These are phyloP conservation scores for Asparagopsis taxiformis DNA, from an alignment of 31 red algal species.

Conservation along the genomic window DNA sequence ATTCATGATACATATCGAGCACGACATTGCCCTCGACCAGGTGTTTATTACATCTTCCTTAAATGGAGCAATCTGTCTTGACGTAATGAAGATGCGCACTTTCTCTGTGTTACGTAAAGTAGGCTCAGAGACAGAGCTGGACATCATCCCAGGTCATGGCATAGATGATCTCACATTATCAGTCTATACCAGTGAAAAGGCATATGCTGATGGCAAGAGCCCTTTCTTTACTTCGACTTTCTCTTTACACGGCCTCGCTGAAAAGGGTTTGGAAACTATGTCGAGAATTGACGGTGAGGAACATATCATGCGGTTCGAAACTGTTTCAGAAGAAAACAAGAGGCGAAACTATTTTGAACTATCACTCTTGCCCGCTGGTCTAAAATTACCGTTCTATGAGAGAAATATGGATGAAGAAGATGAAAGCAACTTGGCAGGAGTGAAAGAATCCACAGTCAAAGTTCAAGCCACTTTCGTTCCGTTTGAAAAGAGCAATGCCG, in stretches of 20 bases:
- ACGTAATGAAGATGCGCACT: conserved; percentile 5
- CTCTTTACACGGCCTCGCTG: background rate
- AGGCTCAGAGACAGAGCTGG: background rate
- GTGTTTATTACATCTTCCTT: conserved; percentile 1
- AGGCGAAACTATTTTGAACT: conserved; percentile 16
- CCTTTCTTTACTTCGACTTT: background rate
- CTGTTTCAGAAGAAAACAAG: conserved; percentile 8
- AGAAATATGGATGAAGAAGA: background rate
- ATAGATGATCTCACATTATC: background rate
- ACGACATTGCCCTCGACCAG: background rate
- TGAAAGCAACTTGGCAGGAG: background rate
- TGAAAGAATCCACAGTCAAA: background rate
- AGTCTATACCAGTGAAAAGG: background rate
- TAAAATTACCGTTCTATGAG: conserved; percentile 13
- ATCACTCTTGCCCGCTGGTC: conserved; percentile 5
- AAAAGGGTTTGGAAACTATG: background rate
- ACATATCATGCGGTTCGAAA: background rate
- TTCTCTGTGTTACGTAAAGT: background rate
- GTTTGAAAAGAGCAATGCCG: background rate
- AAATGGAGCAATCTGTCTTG: background rate
- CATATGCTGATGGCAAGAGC: conserved; percentile 1
- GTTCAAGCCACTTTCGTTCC: conserved; percentile 18
- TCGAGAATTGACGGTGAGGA: background rate
- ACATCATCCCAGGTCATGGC: background rate
- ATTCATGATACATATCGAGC: conserved; percentile 5